Base-by-base conservation (phyloP, 805 yeast species). In the Barnettozyma vustinii region DNA sequence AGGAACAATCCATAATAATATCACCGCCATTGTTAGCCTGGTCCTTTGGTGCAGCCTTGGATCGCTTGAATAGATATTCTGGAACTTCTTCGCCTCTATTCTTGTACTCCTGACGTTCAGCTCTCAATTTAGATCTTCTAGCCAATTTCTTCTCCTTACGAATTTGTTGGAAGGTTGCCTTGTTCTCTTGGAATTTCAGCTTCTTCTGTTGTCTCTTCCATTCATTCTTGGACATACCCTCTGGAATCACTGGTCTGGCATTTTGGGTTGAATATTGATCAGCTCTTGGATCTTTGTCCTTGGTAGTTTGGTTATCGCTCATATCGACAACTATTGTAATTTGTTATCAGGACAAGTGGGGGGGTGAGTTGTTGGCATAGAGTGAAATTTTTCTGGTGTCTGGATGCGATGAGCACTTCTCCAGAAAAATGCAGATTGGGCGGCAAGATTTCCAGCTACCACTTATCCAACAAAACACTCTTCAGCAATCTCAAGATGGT, bases 1-100 rank as follows among this genome's bases (percentile, higher is more conserved):
- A 92, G 15, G 77, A 86, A 67, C 99, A 92, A 66, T 92, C 99
- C 54, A 91, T 61, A n/a, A 91, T 69, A 25, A 91, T 72, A 6
- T 64, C 68, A 8, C 81, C 74, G 0, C 76, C 80, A 2, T 81
- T 71, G 12, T 66, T 66, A 2, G 53, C 56, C 59, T 83, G 90
- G 13, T 71, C 68, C 20, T 67, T 55, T 46, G 68, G 68, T 5
- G 56, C 56, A 46, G 56, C 59, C 23, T 48, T 73, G n/a, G 73
- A 69, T 36, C 62, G 66, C 40, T 66, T 64, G 27, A 71, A 59
- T 41, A 71, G 55, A 20, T 74, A 69, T 41, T 65, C 72, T 1
- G 72, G 72, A 1, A 70, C 53, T 41, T 64, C 66, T 52, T 74
- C 71, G 40, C 76, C 74, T 48, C 69, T 63, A 2, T 64, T 69